Percentiles rank a stretch among this genome's conserved stretches.
Evolutionary conservation across 116 monocot genomes (phyloP).

Genomic region (Dioscorea cayenensis): DNA sequence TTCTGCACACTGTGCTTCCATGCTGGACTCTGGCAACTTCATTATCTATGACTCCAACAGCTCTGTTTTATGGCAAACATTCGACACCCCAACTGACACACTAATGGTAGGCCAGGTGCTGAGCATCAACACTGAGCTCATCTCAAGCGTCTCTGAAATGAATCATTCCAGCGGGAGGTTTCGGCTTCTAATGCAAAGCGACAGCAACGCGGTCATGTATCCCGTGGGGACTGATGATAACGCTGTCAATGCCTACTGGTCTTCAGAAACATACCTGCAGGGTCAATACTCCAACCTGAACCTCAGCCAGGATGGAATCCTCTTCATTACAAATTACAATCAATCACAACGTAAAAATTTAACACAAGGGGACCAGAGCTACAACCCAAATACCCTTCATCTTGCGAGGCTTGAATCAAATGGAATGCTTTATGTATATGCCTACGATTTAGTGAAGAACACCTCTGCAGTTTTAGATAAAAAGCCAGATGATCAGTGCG

Average conservation of each 20-base stretch:
- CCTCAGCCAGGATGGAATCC: neutral
- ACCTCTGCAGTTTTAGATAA: neutral
- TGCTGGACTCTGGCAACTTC: slow-evolving; percentile 32
- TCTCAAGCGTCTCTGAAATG: slow-evolving; percentile 14
- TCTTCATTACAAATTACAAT: slow-evolving; percentile 7
- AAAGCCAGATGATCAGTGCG: neutral
- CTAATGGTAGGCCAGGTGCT: slow-evolving; percentile 20
- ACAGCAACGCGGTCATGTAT: slow-evolving; percentile 11
- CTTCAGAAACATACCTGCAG: slow-evolving; percentile 1
- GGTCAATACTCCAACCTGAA: slow-evolving; percentile 6
- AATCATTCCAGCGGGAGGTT: slow-evolving; percentile 25
- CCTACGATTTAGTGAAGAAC: neutral
- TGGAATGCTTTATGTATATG: slow-evolving; percentile 19
- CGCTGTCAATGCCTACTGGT: slow-evolving; percentile 26
- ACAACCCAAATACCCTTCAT: neutral
- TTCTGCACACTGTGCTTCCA: slow-evolving; percentile 1
- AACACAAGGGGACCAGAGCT: neutral
- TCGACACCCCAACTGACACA: slow-evolving; percentile 27
- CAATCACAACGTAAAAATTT: neutral
- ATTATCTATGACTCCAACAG: slow-evolving; percentile 6
- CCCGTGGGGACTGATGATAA: slow-evolving; percentile 4
- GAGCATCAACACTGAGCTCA: neutral
- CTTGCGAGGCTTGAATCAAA: slow-evolving; percentile 9
- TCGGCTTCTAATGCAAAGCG: slow-evolving; percentile 12
- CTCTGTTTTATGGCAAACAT: slow-evolving; percentile 22